Evolutionary conservation across 202 grass and related monocot species (phyloP).

Genomic region (Musa balbisiana): DNA sequence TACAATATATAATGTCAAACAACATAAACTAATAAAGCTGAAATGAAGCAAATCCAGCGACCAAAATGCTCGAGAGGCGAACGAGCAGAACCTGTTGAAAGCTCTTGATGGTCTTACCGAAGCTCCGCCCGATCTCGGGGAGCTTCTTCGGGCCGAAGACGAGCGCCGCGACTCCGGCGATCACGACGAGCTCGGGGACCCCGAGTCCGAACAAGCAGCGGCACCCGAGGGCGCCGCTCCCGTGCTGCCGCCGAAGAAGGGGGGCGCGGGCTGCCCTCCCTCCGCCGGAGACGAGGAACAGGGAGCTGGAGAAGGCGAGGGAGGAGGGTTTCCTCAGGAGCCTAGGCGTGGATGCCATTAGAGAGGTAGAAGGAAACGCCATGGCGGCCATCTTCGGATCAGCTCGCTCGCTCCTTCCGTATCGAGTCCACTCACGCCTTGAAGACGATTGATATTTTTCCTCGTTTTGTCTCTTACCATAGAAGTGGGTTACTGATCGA

Average conservation of each 20-base stretch:
- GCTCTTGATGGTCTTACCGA: constrained; percentile 81
- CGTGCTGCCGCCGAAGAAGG: neutral
- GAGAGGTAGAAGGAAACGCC: neutral
- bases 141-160: constrained; percentile 71
- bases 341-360: neutral
- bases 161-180: constrained; percentile 69
- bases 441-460: neutral
- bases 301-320: neutral
- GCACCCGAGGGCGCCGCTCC: constrained; percentile 33
- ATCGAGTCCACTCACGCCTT: neutral
- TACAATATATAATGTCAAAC: neutral
- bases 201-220: constrained; percentile 74
- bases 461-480: too few relatives aligned
- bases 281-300: neutral
- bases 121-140: constrained; percentile 63
- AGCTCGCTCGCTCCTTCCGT: neutral
- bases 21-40: neutral
- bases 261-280: neutral
- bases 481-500: neutral
- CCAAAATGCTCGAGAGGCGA: neutral
- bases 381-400: neutral
- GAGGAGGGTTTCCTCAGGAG: neutral
- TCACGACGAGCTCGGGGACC: constrained; percentile 66
- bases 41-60: neutral
- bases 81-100: constrained; percentile 61